Evolutionary conservation across 768 basidiomycete species (phyloP).

Genomic region (Russula lepida): DNA sequence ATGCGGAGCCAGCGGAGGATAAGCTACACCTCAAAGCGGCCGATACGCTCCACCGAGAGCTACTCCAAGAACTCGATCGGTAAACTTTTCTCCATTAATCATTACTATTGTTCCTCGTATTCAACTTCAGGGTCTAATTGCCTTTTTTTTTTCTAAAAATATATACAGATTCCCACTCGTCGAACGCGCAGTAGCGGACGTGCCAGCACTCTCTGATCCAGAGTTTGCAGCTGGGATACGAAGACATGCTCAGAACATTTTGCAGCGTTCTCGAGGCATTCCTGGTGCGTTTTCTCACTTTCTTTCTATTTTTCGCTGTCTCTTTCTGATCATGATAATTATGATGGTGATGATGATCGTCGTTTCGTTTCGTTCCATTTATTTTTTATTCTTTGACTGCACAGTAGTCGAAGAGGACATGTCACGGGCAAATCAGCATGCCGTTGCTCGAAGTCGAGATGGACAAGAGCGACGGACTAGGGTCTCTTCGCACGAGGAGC

Average conservation of each 20-base stretch:
- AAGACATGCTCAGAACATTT: conserved; percentile 6
- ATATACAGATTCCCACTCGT: conserved; percentile 11
- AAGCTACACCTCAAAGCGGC: conserved; percentile 40
- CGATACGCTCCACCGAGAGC: conserved; percentile 45
- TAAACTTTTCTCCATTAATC: conserved; percentile 19
- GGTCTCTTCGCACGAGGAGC: too few species aligned
- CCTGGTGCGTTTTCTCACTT: not conserved
- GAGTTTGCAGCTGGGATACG: conserved; percentile 14
- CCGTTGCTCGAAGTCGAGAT: too few species aligned
- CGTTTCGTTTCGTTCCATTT: too few species aligned
- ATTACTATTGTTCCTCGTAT: not conserved
- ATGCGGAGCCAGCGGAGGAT: conserved; percentile 40
- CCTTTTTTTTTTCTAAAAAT: not conserved
- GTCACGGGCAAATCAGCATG: too few species aligned
- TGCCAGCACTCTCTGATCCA: conserved; percentile 14
- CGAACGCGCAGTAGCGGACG: conserved; percentile 17
- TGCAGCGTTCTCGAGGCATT: conserved; percentile 3
- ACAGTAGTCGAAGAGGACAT: too few species aligned
- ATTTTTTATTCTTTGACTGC: too few species aligned
- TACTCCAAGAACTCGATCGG: conserved; percentile 65
- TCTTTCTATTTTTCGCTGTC: too few species aligned
- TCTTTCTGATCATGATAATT: too few species aligned
- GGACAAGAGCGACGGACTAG: too few species aligned
- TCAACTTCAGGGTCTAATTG: not conserved
- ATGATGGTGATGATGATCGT: too few species aligned